These are phyloP conservation scores for Candida frijolesensis DNA, from an alignment of 1,139 yeast species.

Conservation along the genomic window DNA sequence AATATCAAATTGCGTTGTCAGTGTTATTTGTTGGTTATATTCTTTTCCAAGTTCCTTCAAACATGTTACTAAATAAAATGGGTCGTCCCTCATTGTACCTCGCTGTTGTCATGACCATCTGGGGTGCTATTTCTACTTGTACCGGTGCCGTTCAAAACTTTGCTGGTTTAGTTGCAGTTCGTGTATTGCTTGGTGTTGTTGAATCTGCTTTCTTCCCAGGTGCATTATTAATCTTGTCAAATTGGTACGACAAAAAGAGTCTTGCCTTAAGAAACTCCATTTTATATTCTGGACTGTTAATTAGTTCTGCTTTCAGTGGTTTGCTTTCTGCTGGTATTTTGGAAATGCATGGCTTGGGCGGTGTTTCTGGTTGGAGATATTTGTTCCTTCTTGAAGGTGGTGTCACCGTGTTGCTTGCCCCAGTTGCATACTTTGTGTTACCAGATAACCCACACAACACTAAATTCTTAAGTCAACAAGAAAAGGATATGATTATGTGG, in stretches of 20 bases:
- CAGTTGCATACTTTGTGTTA: slow-evolving; percentile 61
- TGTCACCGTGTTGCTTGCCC: slow-evolving; percentile 59
- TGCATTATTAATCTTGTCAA: slow-evolving; percentile 48
- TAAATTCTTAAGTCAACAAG: slow-evolving; percentile 51
- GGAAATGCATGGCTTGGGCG: slow-evolving; percentile 40
- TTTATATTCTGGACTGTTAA: slow-evolving; percentile 63
- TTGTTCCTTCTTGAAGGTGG: slow-evolving; percentile 74
- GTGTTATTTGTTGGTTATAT: slow-evolving; percentile 65
- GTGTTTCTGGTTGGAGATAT: slow-evolving; percentile 67
- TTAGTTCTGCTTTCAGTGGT: slow-evolving; percentile 85
- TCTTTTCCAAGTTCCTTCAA: slow-evolving; percentile 59
- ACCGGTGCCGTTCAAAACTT: slow-evolving; percentile 31
- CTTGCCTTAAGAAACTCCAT: slow-evolving; percentile 57
- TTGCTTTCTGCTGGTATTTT: slow-evolving; percentile 55
- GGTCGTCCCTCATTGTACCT: slow-evolving; percentile 55
- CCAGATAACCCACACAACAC: slow-evolving; percentile 70
- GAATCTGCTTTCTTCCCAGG: slow-evolving; percentile 65
- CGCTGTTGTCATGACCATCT: slow-evolving; percentile 49
- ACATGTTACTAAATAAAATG: slow-evolving; percentile 48
- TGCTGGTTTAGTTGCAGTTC: slow-evolving; percentile 38
- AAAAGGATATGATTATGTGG: slow-evolving; percentile 51
- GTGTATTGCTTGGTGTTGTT: slow-evolving; percentile 47
- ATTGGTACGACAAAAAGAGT: slow-evolving; percentile 52
- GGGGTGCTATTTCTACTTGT: slow-evolving; percentile 57
- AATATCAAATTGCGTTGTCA: slow-evolving; percentile 59